phyloP scores from a whole-genome alignment of 169 alveolate genomes.

The Plasmodium malariae region DNA sequence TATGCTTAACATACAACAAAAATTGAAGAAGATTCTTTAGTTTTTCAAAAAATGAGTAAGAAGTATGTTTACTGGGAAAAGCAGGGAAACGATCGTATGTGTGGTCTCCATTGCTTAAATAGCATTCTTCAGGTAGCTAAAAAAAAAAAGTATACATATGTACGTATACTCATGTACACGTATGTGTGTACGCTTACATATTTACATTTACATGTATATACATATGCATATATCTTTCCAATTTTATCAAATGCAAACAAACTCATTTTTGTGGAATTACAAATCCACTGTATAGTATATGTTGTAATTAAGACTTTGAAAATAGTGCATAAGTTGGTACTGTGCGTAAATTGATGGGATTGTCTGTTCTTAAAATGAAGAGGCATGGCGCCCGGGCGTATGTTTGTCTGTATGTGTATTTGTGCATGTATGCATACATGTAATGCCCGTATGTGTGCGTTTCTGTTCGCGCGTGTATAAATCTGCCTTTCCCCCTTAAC shows the following conservation, averaged over 20 bases:
- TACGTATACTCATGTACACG: conserved; percentile 8
- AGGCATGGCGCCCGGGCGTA: no score
- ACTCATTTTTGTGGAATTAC: no score
- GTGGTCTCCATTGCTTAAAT: conserved; percentile 92
- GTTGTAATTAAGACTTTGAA: no score
- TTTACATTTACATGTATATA: no score
- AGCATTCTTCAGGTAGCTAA: conserved; percentile 87
- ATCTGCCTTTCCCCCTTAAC: no score
- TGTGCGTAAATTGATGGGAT: no score
- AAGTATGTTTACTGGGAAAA: conserved; percentile 91
- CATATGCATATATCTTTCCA: no score
- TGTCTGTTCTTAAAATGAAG: not conserved
- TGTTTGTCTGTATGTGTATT: not conserved
- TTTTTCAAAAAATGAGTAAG: conserved; percentile 70
- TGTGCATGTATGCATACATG: not conserved
- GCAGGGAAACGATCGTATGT: conserved; percentile 92
- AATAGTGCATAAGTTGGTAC: no score
- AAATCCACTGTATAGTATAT: no score
- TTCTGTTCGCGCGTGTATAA: no score
- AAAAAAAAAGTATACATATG: not conserved
- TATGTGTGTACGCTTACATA: not conserved
- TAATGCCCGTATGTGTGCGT: not conserved
- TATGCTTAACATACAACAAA: not conserved
- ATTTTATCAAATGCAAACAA: no score
- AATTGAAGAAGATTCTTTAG: not conserved